phyloP scores from a whole-genome alignment of 2,329 filamentous ascomycete species.

The Phaeosphaeria sp. region DNA sequence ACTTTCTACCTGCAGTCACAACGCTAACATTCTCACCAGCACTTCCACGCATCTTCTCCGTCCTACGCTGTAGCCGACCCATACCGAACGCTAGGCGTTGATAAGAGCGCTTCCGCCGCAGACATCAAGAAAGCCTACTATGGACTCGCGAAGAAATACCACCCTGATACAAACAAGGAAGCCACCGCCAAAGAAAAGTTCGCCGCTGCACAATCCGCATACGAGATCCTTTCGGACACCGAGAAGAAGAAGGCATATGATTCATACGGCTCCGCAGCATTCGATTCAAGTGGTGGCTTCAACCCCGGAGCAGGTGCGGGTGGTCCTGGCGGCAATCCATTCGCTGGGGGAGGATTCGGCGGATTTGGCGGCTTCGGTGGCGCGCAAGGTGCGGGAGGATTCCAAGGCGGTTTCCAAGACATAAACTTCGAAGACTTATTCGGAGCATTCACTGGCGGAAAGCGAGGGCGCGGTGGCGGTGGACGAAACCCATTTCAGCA shows the following conservation, averaged over 20 bases:
- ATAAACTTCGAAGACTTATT: constrained; percentile 98
- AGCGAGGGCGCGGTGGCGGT: constrained; percentile 56
- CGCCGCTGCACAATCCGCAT: constrained; percentile 88
- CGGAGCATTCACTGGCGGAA: constrained; percentile 75
- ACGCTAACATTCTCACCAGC: constrained; percentile 30
- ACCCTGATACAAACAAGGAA: constrained; percentile 98
- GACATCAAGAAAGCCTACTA: constrained; percentile 99
- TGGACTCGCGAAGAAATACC: constrained; percentile 94
- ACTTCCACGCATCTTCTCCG: constrained; percentile 58
- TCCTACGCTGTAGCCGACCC: constrained; percentile 74
- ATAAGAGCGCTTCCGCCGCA: constrained; percentile 76
- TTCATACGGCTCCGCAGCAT: constrained; percentile 83
- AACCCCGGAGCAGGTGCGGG: constrained; percentile 72
- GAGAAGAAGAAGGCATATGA: constrained; percentile 94
- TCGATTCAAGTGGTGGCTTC: constrained; percentile 73
- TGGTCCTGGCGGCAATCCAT: constrained; percentile 69
- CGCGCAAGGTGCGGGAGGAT: constrained; percentile 65
- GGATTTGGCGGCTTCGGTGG: constrained; percentile 55
- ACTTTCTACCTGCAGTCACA: neutral
- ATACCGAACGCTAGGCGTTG: constrained; percentile 84
- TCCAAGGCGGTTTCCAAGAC: constrained; percentile 76
- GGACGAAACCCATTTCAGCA: constrained; percentile 76
- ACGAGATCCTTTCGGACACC: constrained; percentile 90
- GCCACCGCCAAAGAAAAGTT: constrained; percentile 93
- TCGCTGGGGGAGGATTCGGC: constrained; percentile 56